Conservation (phyloP, 176 grass and related monocot species). For the Chloris gayana region DNA sequence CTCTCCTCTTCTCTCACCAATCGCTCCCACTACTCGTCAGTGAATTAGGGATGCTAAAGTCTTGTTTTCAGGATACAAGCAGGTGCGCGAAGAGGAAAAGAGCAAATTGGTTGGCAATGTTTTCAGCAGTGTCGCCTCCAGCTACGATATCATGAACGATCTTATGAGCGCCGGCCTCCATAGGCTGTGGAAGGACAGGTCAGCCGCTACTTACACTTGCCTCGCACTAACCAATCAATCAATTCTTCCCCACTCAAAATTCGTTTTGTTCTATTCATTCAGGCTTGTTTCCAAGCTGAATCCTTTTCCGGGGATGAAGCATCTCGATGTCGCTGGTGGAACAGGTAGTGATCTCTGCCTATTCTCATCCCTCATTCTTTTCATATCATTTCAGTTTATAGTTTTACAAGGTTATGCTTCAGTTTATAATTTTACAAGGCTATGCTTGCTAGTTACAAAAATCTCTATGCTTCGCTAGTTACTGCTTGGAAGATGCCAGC, state of each 20-base stretch:
- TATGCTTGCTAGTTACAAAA: too few relatives aligned
- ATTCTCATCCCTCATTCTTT: not conserved
- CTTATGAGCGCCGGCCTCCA: conserved; percentile 88
- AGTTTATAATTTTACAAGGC: not conserved
- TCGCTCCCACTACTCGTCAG: not conserved
- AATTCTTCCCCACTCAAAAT: not conserved
- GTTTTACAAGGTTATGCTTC: too few relatives aligned
- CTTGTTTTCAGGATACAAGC: conserved; percentile 64
- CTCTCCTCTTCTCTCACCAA: not conserved
- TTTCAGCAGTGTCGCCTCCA: conserved; percentile 87
- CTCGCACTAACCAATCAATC: not conserved
- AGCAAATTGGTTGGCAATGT: conserved; percentile 89
- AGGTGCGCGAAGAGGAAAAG: conserved; percentile 82
- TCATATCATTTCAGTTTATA: too few relatives aligned
- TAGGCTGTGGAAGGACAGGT: conserved; percentile 94
- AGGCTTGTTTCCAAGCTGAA: conserved; percentile 79
- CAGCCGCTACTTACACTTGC: not conserved
- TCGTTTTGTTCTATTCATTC: conserved; percentile 2
- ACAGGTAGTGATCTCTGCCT: conserved; percentile 49
- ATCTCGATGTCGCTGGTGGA: conserved; percentile 93
- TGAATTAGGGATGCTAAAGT: not conserved
- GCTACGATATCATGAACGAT: conserved; percentile 95
- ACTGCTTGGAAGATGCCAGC: not conserved
- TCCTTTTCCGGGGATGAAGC: conserved; percentile 95
- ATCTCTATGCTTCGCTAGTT: not conserved